phyloP scores from a whole-genome alignment of 2,329 filamentous ascomycete genomes.

The Penicillium sp. region DNA sequence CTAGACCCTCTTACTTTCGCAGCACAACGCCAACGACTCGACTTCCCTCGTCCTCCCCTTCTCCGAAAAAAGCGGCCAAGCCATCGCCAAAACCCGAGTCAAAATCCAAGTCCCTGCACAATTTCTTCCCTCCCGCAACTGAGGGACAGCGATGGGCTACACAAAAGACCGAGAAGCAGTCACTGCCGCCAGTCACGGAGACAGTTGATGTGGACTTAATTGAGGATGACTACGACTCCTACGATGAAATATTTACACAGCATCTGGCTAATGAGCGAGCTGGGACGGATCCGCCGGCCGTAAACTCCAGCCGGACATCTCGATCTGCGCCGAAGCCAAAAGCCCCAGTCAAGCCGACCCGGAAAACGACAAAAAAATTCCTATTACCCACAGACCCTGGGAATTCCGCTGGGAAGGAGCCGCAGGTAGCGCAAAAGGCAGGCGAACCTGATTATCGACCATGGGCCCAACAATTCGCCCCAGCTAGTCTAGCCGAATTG shows the following conservation, averaged over 20 bases:
- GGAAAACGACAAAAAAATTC: constrained; percentile 27
- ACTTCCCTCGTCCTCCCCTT: constrained; percentile 28
- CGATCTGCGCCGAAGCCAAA: constrained; percentile 16
- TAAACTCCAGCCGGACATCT: constrained; percentile 7
- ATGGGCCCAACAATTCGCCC: constrained; percentile 84
- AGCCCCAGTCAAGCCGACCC: constrained; percentile 9
- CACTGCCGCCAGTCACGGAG: constrained; percentile 11
- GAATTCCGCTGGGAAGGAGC: background rate
- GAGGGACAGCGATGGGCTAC: constrained; percentile 41
- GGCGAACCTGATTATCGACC: constrained; percentile 57
- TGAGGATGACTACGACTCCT: constrained; percentile 42
- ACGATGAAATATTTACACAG: constrained; percentile 37
- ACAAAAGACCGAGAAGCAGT: constrained; percentile 25
- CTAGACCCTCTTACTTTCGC: constrained; percentile 13
- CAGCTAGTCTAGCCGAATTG: constrained; percentile 71
- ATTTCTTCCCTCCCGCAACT: constrained; percentile 41
- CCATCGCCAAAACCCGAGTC: constrained; percentile 7
- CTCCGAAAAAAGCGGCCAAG: constrained; percentile 31
- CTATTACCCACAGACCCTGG: constrained; percentile 17
- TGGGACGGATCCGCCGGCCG: constrained; percentile 1
- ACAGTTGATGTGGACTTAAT: constrained; percentile 37
- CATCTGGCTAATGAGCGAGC: constrained; percentile 27
- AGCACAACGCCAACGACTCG: constrained; percentile 9
- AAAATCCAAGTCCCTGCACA: constrained; percentile 38
- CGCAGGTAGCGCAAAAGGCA: constrained; percentile 11